Percentiles rank a stretch among this genome's conserved stretches.
phyloP scores from a whole-genome alignment of 2,329 filamentous ascomycete genomes.

The Dendrostoma leiphaemia region DNA sequence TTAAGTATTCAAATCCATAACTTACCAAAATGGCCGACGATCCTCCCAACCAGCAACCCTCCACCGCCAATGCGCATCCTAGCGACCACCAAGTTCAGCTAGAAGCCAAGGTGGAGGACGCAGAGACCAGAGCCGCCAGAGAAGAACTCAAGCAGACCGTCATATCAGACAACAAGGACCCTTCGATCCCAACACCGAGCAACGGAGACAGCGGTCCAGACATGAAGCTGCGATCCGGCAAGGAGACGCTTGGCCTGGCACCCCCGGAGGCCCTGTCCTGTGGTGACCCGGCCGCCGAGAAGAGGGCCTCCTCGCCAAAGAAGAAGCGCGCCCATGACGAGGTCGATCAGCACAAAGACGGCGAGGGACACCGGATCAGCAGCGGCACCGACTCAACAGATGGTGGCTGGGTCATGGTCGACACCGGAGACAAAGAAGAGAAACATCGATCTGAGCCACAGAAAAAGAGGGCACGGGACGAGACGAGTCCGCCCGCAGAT shows the following conservation, averaged over 20 bases:
- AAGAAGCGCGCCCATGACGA: slow-evolving; percentile 64
- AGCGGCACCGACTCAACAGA: slow-evolving; percentile 39
- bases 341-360: slow-evolving; percentile 48
- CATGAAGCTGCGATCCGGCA: slow-evolving; percentile 16
- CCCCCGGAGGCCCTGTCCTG: slow-evolving; percentile 29
- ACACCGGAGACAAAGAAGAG: slow-evolving; percentile 25
- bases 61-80: slow-evolving; percentile 28
- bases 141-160: slow-evolving; percentile 64
- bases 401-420: slow-evolving; percentile 18
- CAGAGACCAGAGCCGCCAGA: slow-evolving; percentile 61
- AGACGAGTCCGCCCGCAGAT: slow-evolving; percentile 23
- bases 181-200: slow-evolving; percentile 19
- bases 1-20: too few relatives aligned
- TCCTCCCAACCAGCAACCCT: slow-evolving; percentile 1
- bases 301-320: slow-evolving; percentile 59
- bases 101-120: slow-evolving; percentile 51
- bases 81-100: slow-evolving; percentile 27
- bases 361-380: slow-evolving; percentile 35
- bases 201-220: slow-evolving; percentile 24
- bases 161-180: slow-evolving; percentile 52
- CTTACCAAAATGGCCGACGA: slow-evolving; percentile 16
- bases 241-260: slow-evolving; percentile 31
- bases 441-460: slow-evolving; percentile 58
- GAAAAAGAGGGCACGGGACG: slow-evolving; percentile 63
- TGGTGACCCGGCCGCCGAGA: slow-evolving; percentile 41